Base-by-base conservation (phyloP, 2,329 filamentous ascomycete species). In the Xylaria sp. region DNA sequence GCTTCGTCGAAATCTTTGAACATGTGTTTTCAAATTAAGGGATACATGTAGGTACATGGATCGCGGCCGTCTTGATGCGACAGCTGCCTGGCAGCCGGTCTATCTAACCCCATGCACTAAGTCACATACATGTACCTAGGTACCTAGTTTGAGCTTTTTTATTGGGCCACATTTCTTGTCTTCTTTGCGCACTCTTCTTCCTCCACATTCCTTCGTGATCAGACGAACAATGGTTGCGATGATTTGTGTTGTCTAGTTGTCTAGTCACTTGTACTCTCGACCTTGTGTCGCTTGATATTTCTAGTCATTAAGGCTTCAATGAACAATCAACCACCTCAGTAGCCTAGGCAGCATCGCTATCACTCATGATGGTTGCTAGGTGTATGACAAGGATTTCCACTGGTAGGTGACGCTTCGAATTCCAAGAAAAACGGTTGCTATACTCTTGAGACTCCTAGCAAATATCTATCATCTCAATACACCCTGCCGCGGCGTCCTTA, bases 401-500 rank as follows among this genome's bases (percentile, higher is more conserved):
- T 13, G 29, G 29, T 39, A 17, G 26, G 26, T 45, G 18, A 40
- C 16, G 17, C 17, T 38, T 51, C 20, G 11, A 45, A 46, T 40
- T 41, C 44, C 45, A 44, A 22, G 29, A 17, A 2, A 7, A 11
- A 22, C 16, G 24, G 9, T 13, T 34, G 21, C 20, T 21, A 18
- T 40, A 7, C 16, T 48, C 37, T 26, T 7, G 44, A 16, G 38
- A 18, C 13, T 16, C 18, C 11, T 20, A 38, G 40, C 19, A 21
- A 41, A 29, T 20, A 17, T 1, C 34, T 21, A 17, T 39, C 18
- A 29, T 24, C 47, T 19, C 37, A 18, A 38, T 18, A 50, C 37
- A 64, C 48, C 54, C 66, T 69, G 82, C 82, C 82, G 75, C 80
- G 81, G 78, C 82, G 79, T 77, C 79, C 76, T 69, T 68, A 75